Base-by-base conservation (phyloP, 2,329 filamentous ascomycete genomes). In the Curvularia sp. region DNA sequence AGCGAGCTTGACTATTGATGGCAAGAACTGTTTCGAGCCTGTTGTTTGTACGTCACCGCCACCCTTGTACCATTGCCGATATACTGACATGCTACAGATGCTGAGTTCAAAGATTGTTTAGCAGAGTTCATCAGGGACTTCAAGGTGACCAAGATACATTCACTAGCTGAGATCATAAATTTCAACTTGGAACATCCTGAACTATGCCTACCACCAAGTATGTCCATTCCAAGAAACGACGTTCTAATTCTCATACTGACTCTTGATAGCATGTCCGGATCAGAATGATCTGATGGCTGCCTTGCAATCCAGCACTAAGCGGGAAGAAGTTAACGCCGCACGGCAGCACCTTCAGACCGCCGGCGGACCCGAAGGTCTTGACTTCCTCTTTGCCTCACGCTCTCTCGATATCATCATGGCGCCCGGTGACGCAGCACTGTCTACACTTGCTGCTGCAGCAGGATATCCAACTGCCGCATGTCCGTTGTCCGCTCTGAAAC, bases 141-240 rank as follows among this genome's bases (percentile, higher is more conserved):
- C 60, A 72, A 68, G 42, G 63, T 66, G 13, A 74, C 73, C 38
- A 76, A 76, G 63, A 72, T 77, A 8, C 72, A 75, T 60, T 75
- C 72, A 3, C 65, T 76, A 21, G 72, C 74, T 21, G 74, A 76
- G 46, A 74, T 76, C 50, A 76, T 76, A 47, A 74, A 77, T 59
- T 76, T 75, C 63, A 77, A 77, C 52, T 62, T 70, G 25, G 72
- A 76, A 34, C 74, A 77, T 34, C 71, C 73, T 6, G 73, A 77
- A 49, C 69, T 76, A 15, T 70, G 67, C 12, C 65, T 76, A 1
- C 72, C 73, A 28, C 70, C 72, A 3, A 63, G 71, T 73, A 68
- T 3, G 65, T 51, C 38, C n/a, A 13, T 49, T 30, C 18, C 18
- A 18, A 21, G 36, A 13, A 10, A 6, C 21, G 15, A 13, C 12